Evolutionary conservation across 2,329 filamentous ascomycete genomes (phyloP).

Genomic region (Phyllosticta ampelicida): DNA sequence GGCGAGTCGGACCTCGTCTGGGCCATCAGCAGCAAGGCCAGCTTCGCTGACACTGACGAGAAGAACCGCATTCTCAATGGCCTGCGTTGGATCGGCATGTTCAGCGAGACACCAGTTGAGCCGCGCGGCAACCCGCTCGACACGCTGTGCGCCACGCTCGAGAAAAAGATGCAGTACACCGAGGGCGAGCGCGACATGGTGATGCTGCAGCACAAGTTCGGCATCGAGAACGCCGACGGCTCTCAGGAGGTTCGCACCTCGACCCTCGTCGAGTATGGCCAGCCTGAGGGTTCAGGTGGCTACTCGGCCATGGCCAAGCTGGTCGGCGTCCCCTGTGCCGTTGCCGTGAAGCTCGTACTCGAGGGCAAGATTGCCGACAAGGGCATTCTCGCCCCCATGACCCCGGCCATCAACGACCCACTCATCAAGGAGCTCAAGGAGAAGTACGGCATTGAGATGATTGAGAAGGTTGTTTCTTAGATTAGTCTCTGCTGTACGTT

Average conservation of each 20-base stretch:
- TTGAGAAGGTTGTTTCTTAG: slow-evolving; percentile 49
- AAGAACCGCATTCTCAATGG: slow-evolving; percentile 60
- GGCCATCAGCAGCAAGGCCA: slow-evolving; percentile 65
- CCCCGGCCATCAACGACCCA: slow-evolving; percentile 56
- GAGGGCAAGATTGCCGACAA: slow-evolving; percentile 62
- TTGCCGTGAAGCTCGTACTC: slow-evolving; percentile 67
- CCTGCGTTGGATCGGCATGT: slow-evolving; percentile 60
- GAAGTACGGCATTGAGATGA: slow-evolving; percentile 63
- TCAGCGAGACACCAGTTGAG: slow-evolving; percentile 57
- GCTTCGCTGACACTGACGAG: slow-evolving; percentile 58
- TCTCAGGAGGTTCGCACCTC: slow-evolving; percentile 65
- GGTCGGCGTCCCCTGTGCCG: slow-evolving; percentile 64
- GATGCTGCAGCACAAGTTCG: slow-evolving; percentile 70
- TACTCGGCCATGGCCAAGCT: slow-evolving; percentile 78
- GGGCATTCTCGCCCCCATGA: slow-evolving; percentile 70
- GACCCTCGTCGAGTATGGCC: slow-evolving; percentile 75
- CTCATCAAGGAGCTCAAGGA: slow-evolving; percentile 69
- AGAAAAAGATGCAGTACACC: slow-evolving; percentile 85
- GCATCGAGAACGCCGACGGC: slow-evolving; percentile 73
- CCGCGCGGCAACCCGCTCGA: slow-evolving; percentile 74
- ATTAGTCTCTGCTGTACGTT: neutral
- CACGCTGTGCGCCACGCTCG: slow-evolving; percentile 78
- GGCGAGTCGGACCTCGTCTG: slow-evolving; percentile 59
- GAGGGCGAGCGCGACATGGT: slow-evolving; percentile 76
- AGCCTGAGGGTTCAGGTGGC: slow-evolving; percentile 57